A percentile compares a stretch with the other conserved stretches of the same genome.
Evolutionary conservation across 495 filamentous ascomycete genomes (phyloP).

Genomic region (Cryomyces minteri): DNA sequence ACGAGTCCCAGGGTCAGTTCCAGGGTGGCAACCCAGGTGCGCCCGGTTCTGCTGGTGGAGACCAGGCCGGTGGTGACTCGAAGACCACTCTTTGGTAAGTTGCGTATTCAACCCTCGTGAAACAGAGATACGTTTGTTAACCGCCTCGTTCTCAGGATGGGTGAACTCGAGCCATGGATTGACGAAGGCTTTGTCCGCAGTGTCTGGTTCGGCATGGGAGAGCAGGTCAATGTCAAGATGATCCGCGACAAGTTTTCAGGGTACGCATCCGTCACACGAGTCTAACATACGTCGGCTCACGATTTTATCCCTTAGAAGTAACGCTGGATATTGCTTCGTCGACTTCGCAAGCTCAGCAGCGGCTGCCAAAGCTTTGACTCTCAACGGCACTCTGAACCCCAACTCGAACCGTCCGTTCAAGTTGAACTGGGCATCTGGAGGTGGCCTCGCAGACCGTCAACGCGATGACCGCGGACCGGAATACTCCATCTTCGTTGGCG

Average conservation of each 20-base stretch:
- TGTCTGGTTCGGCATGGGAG: constrained; percentile 77
- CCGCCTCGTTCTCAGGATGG: constrained; percentile 51
- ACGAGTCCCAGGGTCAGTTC: constrained; percentile 35
- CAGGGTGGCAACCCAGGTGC: constrained; percentile 33
- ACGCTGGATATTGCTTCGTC: constrained; percentile 97
- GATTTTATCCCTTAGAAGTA: constrained; percentile 45
- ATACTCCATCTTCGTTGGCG: constrained; percentile 93
- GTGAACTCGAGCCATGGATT: constrained; percentile 97
- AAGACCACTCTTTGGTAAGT: constrained; percentile 76
- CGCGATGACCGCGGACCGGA: constrained; percentile 92
- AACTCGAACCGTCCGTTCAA: constrained; percentile 95
- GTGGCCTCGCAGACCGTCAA: constrained; percentile 86
- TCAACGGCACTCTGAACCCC: constrained; percentile 83
- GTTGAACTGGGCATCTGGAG: constrained; percentile 97
- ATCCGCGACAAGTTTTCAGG: constrained; percentile 99
- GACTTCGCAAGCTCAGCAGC: constrained; percentile 75
- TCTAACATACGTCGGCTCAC: constrained; percentile 11
- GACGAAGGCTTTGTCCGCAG: constrained; percentile 97
- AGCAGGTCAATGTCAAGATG: constrained; percentile 97
- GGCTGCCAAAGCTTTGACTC: constrained; percentile 70
- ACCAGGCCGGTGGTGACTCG: constrained; percentile 39
- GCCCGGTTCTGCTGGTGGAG: constrained; percentile 29
- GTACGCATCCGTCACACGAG: constrained; percentile 34
- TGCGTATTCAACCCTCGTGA: neutral
- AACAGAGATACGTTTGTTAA: neutral